phyloP scores from a whole-genome alignment of 1,139 yeast genomes.

The Candida tetrigidarum region DNA sequence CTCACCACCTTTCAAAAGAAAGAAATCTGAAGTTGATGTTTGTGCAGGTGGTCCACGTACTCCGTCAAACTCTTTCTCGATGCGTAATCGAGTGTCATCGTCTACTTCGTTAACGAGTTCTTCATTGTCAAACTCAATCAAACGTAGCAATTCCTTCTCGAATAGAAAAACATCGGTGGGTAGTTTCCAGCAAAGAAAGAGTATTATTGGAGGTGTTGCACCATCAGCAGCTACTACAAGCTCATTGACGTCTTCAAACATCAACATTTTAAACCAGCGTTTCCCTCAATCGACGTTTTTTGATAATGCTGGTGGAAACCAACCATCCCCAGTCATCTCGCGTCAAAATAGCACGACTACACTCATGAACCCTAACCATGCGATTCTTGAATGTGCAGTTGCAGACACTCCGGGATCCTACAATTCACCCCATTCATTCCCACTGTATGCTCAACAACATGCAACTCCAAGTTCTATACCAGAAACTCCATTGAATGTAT shows the following conservation, averaged over 20 bases:
- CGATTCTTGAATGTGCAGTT: constrained; percentile 8
- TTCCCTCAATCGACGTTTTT: constrained; percentile 29
- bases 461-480: constrained; percentile 18
- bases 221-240: constrained; percentile 15
- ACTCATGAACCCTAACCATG: constrained; percentile 13
- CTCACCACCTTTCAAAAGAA: constrained; percentile 40
- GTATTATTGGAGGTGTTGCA: constrained; percentile 3
- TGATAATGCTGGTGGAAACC: constrained; percentile 24
- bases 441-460: constrained; percentile 10
- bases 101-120: constrained; percentile 19
- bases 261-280: constrained; percentile 32
- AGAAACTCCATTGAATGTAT: constrained; percentile 24
- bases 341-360: constrained; percentile 19
- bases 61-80: constrained; percentile 13
- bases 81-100: constrained; percentile 16
- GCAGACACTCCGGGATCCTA: constrained; percentile 29
- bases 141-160: constrained; percentile 17
- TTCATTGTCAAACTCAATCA: constrained; percentile 20
- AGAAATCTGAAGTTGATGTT: constrained; percentile 39
- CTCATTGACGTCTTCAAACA: constrained; percentile 34
- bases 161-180: constrained; percentile 23
- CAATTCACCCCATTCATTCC: constrained; percentile 25
- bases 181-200: constrained; percentile 15
- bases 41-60: constrained; percentile 15
- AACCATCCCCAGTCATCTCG: constrained; percentile 17